Base-by-base conservation (phyloP, 2,329 filamentous ascomycete genomes). In the Nigrospora osmanthi region DNA sequence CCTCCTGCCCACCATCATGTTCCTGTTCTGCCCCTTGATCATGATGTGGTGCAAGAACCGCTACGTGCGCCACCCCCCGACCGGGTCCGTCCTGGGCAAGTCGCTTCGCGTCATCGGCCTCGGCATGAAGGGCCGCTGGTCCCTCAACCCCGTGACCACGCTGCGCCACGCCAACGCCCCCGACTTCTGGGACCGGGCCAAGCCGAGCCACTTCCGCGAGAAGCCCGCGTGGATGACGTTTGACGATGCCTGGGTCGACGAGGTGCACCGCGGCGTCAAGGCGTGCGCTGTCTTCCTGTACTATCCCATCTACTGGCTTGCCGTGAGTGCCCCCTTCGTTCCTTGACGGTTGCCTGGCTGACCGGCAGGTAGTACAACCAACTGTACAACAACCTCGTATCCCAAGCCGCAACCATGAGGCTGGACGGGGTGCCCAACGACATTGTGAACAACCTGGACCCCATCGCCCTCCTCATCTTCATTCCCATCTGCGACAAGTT, bases 221-320 rank as follows among this genome's bases (percentile, higher is more conserved):
- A 60, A 71, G 50, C 85, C 85, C 0, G 35, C 45, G 0, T 90
- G 85, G 85, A 89, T 90, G 83, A 85, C 81, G 0, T 89, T 89
- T 54, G 86, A 91, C 50, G 87, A 91, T 53, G 78, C 79, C 43
- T 91, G 86, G 85, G 86, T 91, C 32, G 85, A 89, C 58, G 84
- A 90, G 59, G 80, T 89, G 40, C 73, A 73, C 43, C 82, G 85
- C 64, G 85, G 84, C 49, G 69, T 86, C 46, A 71, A 76, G 54
- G 83, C 83, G 46, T 87, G 83, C 69, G 72, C 77, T 51, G 84
- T 88, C 32, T 90, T 87, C 63, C 63, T 81, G 49, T 88, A 83
- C 70, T 76, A 82, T 46, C 83, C 84, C 35, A 73, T 81, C 51
- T 80, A 77, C 65, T 80, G 75, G 69, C 65, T 75, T 69, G 71